Conservation (phyloP, 768 basidiomycete species). For the Auriculariales sp. region DNA sequence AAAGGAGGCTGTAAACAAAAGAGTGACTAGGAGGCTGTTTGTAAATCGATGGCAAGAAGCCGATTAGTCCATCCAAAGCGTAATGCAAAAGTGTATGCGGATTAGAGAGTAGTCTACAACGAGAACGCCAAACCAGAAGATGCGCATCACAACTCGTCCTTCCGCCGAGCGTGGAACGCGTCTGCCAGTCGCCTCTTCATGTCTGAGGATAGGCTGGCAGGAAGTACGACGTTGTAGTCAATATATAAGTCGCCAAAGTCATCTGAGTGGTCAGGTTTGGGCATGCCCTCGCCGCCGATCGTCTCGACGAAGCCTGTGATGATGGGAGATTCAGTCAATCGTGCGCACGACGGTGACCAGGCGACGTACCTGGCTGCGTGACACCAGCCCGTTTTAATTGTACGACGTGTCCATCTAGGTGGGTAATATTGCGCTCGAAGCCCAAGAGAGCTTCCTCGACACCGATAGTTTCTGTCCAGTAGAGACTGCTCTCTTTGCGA, state of each 20-base stretch:
- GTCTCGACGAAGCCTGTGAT: conserved; percentile 79
- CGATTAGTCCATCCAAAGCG: too few relatives aligned
- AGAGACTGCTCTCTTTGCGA: conserved; percentile 79
- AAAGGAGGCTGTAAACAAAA: too few relatives aligned
- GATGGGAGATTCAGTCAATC: too few relatives aligned
- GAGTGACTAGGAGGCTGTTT: too few relatives aligned
- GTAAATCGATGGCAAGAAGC: too few relatives aligned
- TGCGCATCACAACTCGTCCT: conserved; percentile 1
- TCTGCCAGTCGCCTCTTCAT: conserved; percentile 14
- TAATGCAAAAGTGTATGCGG: too few relatives aligned
- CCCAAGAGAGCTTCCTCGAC: conserved; percentile 93
- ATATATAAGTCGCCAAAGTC: conserved; percentile 77
- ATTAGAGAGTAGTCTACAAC: too few relatives aligned
- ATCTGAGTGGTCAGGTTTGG: too few relatives aligned
- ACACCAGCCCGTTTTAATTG: conserved; percentile 58
- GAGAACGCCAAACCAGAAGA: too few relatives aligned
- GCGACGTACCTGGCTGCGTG: conserved; percentile 71
- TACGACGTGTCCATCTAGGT: conserved; percentile 77
- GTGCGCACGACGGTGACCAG: background rate
- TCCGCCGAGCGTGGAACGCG: background rate
- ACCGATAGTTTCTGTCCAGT: conserved; percentile 85
- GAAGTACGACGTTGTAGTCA: conserved; percentile 88
- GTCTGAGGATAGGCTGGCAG: conserved; percentile 50
- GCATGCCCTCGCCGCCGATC: conserved; percentile 84
- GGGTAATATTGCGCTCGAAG: conserved; percentile 84